Evolutionary conservation across 1,139 yeast genomes (phyloP), one percentile per base, ranked within the genome.

Genomic region (Taphrina flavorubra): DNA sequence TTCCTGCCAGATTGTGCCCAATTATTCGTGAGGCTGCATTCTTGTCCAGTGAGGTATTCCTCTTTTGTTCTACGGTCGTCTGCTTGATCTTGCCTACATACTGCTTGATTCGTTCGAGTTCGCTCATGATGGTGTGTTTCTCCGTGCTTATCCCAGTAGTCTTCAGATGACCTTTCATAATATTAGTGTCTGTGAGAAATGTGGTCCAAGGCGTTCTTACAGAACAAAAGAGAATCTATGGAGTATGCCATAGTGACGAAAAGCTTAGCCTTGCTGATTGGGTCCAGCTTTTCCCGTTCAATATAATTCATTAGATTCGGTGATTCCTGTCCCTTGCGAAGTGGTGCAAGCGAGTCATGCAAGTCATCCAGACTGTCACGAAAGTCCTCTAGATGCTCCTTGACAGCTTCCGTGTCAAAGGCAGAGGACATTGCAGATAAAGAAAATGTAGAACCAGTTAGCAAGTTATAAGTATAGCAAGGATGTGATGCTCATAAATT

Each of bases 61-160:
- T 46, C 31, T 36, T 36, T 31, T 62, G 51, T 20, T 62, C 51
- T 13, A 47, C 66, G n/a, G 61, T 57, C 7, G 82, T 77, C 5
- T 78, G 80, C 71, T 86, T 85, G 62, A 85, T 83, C 75, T 87
- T 82, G 55, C 82, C 83, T 87, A 90, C 88, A 74, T 87, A 88
- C 31, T 81, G 77, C 76, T 88, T 89, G 58, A 91, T 87, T 72
- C 96, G 81, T 34, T 81, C 82, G 67, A 92, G 80, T 76, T 92
- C 97, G 37, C 81, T 81, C 87, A 86, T 85, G 13, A 90, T 84
- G 0, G 88, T 86, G 71, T 87, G 90, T 1, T 78, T 77, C 25
- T 81, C 81, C 0, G 89, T 84, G 71, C 87, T 85, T 16, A 82
- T 78, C 0, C 95, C 95, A 20, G 79, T 78, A 1, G 86, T 76